A percentile compares a stretch with the other conserved stretches of the same genome.
Evolutionary conservation across 352 stramenopile species (phyloP).

Genomic region (Globisporangium megalacanthum): DNA sequence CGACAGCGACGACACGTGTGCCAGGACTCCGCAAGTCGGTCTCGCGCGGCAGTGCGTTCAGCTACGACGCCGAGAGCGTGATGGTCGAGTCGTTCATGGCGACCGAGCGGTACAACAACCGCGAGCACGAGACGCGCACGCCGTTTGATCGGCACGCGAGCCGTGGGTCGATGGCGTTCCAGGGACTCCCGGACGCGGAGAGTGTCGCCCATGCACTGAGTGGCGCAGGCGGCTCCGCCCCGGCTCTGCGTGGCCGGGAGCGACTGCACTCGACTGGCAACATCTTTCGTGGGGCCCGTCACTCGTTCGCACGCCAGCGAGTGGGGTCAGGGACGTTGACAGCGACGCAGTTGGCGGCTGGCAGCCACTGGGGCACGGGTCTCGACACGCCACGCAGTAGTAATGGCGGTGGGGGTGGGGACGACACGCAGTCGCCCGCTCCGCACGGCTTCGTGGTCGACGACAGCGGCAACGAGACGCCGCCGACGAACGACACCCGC

Average conservation of each 20-base stretch:
- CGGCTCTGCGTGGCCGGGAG: constrained; percentile 8
- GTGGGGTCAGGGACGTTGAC: constrained; percentile 40
- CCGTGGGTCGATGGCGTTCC: constrained; percentile 80
- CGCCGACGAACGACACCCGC: constrained; percentile 15
- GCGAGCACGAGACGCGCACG: constrained; percentile 33
- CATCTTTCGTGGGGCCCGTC: constrained; percentile 56
- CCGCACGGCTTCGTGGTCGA: not conserved
- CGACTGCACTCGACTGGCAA: constrained; percentile 46
- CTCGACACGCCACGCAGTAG: not conserved
- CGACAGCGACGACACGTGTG: constrained; percentile 13
- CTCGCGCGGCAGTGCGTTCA: constrained; percentile 76
- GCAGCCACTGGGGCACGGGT: not conserved
- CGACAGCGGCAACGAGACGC: constrained; percentile 17
- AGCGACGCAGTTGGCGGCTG: not conserved
- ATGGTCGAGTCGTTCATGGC: constrained; percentile 89
- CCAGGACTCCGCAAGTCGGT: constrained; percentile 23
- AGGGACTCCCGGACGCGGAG: constrained; percentile 33
- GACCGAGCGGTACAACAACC: constrained; percentile 52
- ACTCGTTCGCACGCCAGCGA: constrained; percentile 40
- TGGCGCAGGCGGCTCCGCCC: not conserved
- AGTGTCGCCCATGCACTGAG: constrained; percentile 9
- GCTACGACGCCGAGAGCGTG: constrained; percentile 85
- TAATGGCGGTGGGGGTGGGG: not conserved
- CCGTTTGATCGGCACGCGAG: constrained; percentile 81
- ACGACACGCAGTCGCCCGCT: not conserved